These are phyloP conservation scores for Malus domestica DNA, from an alignment of 306 rosid genomes.

Conservation along the genomic window ASM211411v1 NC_041797.1:13881501-13882000, in stretches of 20 bases:
- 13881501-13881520: too few species aligned
- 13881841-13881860: slow-evolving; percentile 42
- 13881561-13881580: background rate
- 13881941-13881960: slow-evolving; percentile 59
- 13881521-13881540: too few species aligned
- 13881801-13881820: slow-evolving; percentile 53
- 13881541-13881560: too few species aligned
- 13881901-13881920: slow-evolving; percentile 2
- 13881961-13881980: slow-evolving; percentile 59
- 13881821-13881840: slow-evolving; percentile 53
- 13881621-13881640: too few species aligned
- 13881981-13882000: slow-evolving; percentile 58
- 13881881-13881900: too few species aligned
- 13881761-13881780: slow-evolving; percentile 32
- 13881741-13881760: slow-evolving; percentile 30
- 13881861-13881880: too few species aligned
- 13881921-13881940: slow-evolving; percentile 48
- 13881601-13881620: too few species aligned
- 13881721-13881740: slow-evolving; percentile 23
- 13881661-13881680: too few species aligned
- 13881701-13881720: slow-evolving; percentile 36
- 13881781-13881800: slow-evolving; percentile 24
- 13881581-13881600: too few species aligned
- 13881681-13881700: slow-evolving; percentile 9
- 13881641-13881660: too few species aligned